Percentiles rank a stretch among this genome's conserved stretches.
phyloP scores from a whole-genome alignment of 73 alveolate genomes.

The Durusdinium trenchii region DNA sequence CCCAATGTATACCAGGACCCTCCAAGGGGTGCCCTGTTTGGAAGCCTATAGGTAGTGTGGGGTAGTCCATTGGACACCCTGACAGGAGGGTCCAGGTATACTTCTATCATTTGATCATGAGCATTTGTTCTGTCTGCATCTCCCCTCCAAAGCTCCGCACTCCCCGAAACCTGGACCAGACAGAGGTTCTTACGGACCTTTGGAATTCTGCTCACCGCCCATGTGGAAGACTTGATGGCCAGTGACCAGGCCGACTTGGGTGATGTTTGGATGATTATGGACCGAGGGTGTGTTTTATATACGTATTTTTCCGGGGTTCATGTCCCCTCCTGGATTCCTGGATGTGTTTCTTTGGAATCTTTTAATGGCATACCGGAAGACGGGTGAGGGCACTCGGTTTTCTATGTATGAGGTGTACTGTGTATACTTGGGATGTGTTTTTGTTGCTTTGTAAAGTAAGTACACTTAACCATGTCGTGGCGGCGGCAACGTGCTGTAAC shows the following conservation, averaged over 20 bases:
- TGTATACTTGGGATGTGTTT: not conserved
- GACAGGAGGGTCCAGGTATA: too few relatives aligned
- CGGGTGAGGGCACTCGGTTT: not conserved
- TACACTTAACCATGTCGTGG: not conserved
- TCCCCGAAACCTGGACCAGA: not conserved
- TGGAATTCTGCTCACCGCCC: constrained; percentile 68
- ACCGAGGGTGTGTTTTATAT: not conserved
- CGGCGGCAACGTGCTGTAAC: not conserved
- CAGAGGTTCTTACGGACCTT: constrained; percentile 70
- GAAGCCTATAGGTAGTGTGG: too few relatives aligned
- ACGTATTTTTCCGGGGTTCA: not conserved
- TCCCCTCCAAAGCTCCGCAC: not conserved
- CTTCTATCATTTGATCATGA: too few relatives aligned
- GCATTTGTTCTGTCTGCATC: not conserved
- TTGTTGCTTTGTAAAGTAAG: not conserved
- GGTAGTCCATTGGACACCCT: too few relatives aligned
- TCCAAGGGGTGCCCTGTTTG: too few relatives aligned
- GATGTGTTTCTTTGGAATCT: not conserved
- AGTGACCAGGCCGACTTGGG: not conserved
- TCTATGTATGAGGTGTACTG: not conserved
- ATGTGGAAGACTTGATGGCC: constrained; percentile 72
- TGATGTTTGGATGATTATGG: not conserved
- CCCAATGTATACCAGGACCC: too few relatives aligned
- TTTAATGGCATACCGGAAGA: not conserved
- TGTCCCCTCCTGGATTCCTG: not conserved